phyloP scores from a whole-genome alignment of 768 basidiomycete species.

The Ramaria sp. region DNA sequence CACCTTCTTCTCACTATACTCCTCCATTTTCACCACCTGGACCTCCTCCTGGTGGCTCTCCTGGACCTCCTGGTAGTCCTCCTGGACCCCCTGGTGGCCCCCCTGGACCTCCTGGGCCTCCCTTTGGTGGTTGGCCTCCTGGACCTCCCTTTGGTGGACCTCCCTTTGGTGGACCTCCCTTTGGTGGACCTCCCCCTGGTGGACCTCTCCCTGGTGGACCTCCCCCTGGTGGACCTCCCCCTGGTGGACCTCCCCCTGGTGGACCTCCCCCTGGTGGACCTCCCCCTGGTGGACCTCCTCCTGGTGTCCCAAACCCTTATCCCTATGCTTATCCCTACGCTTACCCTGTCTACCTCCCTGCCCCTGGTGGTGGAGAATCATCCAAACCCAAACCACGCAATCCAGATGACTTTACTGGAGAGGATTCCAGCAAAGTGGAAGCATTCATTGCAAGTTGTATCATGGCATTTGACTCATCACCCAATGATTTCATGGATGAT shows the following conservation, averaged over 20 bases:
- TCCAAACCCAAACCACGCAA: background rate
- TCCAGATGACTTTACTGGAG: background rate
- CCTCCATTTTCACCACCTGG: background rate
- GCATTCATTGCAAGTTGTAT: background rate
- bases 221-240: background rate
- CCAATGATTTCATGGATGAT: background rate
- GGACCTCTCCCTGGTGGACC: no score
- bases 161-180: background rate
- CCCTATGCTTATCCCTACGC: background rate
- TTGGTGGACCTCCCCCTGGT: no score
- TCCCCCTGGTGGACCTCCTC: background rate
- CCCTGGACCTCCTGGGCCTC: no score
- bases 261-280: background rate
- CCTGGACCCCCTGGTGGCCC: background rate
- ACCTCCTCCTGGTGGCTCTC: background rate
- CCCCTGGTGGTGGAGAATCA: background rate
- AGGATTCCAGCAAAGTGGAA: background rate
- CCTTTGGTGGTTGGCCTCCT: background rate
- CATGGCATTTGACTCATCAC: background rate
- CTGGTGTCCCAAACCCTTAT: background rate
- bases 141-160: background rate
- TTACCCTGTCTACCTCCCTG: background rate
- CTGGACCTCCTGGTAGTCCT: background rate
- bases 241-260: no score
- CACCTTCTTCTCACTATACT: background rate